phyloP scores from a whole-genome alignment of 495 filamentous ascomycete species.

The Penicillium crystallinum region DNA sequence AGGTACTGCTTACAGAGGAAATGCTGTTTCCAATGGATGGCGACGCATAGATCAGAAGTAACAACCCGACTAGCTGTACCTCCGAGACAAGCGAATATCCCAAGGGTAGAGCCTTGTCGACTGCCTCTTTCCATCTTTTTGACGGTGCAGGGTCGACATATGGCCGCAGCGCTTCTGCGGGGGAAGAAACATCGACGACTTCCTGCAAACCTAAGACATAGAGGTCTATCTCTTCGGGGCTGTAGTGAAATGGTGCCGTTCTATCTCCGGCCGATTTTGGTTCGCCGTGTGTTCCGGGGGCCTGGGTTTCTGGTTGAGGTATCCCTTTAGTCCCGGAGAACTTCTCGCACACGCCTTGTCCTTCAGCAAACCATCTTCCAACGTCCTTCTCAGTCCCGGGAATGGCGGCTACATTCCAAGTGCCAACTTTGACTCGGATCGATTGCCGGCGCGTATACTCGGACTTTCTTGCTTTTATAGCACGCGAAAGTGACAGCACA shows the following conservation, averaged over 20 bases:
- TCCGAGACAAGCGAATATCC: slow-evolving; percentile 74
- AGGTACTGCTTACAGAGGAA: slow-evolving; percentile 69
- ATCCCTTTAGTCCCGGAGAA: slow-evolving; percentile 48
- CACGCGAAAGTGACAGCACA: slow-evolving; percentile 48
- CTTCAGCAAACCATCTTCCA: slow-evolving; percentile 76
- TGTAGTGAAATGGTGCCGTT: slow-evolving; percentile 11
- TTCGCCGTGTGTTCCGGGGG: background rate
- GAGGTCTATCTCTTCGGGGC: slow-evolving; percentile 64
- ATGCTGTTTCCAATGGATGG: slow-evolving; percentile 65
- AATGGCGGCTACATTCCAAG: slow-evolving; percentile 90
- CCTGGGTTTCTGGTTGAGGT: slow-evolving; percentile 11
- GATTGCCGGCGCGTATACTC: slow-evolving; percentile 70
- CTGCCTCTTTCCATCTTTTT: slow-evolving; percentile 71
- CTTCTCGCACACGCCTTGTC: slow-evolving; percentile 59
- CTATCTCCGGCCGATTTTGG: slow-evolving; percentile 2
- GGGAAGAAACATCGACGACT: slow-evolving; percentile 76
- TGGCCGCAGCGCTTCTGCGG: slow-evolving; percentile 57
- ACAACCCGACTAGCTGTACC: slow-evolving; percentile 79
- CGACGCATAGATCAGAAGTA: slow-evolving; percentile 81
- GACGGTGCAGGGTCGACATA: slow-evolving; percentile 67
- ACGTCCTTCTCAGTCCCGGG: slow-evolving; percentile 81
- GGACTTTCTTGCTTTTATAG: slow-evolving; percentile 62
- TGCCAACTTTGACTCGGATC: slow-evolving; percentile 79
- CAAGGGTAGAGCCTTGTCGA: slow-evolving; percentile 63
- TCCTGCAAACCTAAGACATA: slow-evolving; percentile 92